Base-by-base conservation (phyloP, 2,329 filamentous ascomycete genomes). In the Ophiostoma novo-ulmi region DNA sequence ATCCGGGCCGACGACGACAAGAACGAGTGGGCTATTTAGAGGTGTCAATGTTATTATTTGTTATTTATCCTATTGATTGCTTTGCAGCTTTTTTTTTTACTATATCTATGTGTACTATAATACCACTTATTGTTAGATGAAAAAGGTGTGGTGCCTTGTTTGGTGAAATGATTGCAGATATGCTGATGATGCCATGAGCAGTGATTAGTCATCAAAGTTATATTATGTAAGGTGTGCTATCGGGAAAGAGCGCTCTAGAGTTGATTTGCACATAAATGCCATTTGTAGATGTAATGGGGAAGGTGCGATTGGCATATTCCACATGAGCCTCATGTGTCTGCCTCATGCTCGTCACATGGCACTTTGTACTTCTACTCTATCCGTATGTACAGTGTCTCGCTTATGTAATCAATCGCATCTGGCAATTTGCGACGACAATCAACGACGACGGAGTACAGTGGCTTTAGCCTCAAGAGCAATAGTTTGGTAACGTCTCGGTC, bases 1-100 rank as follows among this genome's bases (percentile, higher is more conserved):
- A 87, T 98, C 71, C 87, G 85, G 48, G 81, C 85, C 5, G 84
- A 85, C 31, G 94, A 97, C 76, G 86, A 94, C 78, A 82, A 83
- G 73, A 87, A 89, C 70, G 93, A 97, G 76, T 99, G 95, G 95
- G 89, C 87, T 35, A 71, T 80, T 38, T 67, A 58, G 52, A 10
- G 8, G 44, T 10, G 20, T 26, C 22, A 31, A 11, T 3, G 22
- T 38, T 20, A 10, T 26, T 35, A 17, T 22, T 67, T 66, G 1
- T 69, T 26, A 35, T 61, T 58, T 14, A 3, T 14, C 38, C 22
- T 63, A 17, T 68, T 26, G 11, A 48, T 10, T 73, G 71, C 72
- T 55, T 13, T 68, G 38, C 35, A 65, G 58, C 20, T n/a, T 35
- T 39, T 44, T 26, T 35, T 4, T 66, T 41, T 20, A 13, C 22